Evolutionary conservation across 208 protist species (phyloP).

Genomic region (Histomonas meleagridis): DNA sequence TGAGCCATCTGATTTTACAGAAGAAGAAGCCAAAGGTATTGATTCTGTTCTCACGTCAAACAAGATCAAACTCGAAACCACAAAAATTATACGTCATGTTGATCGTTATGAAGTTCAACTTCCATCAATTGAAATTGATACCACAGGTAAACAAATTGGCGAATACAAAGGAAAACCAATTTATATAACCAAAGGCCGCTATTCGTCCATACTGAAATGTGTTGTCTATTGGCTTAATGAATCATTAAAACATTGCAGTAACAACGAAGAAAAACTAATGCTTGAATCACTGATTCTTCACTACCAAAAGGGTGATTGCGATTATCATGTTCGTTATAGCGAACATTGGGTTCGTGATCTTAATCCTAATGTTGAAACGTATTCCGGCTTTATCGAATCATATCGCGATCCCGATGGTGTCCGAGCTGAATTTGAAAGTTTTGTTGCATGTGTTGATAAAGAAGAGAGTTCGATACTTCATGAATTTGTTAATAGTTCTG

Average conservation of each 20-base stretch:
- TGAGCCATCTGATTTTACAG: no score
- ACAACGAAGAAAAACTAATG: constrained; percentile 18
- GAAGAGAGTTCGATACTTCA: constrained; percentile 34
- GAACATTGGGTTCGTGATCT: constrained; percentile 41
- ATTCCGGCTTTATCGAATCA: constrained; percentile 48
- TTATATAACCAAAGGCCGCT: neutral
- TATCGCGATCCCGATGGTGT: constrained; percentile 48
- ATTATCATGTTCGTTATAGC: constrained; percentile 30
- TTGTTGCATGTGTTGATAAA: constrained; percentile 45
- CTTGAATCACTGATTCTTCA: neutral
- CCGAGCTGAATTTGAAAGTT: constrained; percentile 46
- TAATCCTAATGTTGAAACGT: constrained; percentile 43
- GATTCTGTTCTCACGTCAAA: no score
- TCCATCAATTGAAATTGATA: no score
- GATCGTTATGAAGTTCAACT: no score
- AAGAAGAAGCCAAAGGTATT: no score
- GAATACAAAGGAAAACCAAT: no score
- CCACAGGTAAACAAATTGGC: no score
- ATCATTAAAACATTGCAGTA: neutral
- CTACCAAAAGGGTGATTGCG: neutral
- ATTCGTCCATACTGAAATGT: neutral
- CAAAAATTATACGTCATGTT: no score
- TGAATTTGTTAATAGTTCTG: constrained; percentile 35
- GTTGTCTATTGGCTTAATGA: neutral
- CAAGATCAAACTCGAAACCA: no score